These are phyloP conservation scores for Smallanthus sonchifolius DNA, from an alignment of 129 eudicot genomes.

Conservation along the genomic window DNA sequence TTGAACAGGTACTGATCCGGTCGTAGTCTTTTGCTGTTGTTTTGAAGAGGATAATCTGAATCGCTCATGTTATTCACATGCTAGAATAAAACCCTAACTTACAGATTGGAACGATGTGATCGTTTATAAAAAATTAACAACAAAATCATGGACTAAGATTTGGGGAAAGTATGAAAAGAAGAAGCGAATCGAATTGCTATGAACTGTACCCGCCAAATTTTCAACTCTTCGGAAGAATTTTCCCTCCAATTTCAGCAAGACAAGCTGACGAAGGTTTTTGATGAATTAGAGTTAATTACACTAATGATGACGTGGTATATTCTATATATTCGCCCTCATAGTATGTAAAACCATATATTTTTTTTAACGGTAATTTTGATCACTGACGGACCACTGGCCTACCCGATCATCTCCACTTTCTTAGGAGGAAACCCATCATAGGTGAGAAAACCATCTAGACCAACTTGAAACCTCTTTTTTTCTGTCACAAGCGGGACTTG, in stretches of 20 bases:
- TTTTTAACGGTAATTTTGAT: no score
- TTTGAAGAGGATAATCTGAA: conserved; percentile 27
- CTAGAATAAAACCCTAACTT: conserved; percentile 20
- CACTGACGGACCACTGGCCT: no score
- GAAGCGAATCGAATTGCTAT: conserved; percentile 1
- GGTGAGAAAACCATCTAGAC: no score
- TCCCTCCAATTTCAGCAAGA: conserved; percentile 21
- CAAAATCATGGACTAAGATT: neutral
- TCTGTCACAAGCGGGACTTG: no score
- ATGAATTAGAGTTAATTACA: no score
- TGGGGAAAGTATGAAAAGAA: neutral
- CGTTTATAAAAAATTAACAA: neutral
- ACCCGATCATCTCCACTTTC: no score
- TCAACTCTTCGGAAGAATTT: conserved; percentile 1
- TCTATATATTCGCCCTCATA: no score
- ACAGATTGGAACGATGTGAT: neutral
- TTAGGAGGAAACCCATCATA: no score
- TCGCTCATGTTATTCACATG: conserved; percentile 30
- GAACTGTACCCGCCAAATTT: conserved; percentile 18
- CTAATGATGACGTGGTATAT: no score
- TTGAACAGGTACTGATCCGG: neutral
- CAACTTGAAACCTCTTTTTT: no score
- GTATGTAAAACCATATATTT: no score
- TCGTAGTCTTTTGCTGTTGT: conserved; percentile 30
- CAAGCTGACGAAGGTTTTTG: neutral